Evolutionary conservation across 441 rosid genomes (phyloP).

Genomic region (Syzygium syzygioides): DNA sequence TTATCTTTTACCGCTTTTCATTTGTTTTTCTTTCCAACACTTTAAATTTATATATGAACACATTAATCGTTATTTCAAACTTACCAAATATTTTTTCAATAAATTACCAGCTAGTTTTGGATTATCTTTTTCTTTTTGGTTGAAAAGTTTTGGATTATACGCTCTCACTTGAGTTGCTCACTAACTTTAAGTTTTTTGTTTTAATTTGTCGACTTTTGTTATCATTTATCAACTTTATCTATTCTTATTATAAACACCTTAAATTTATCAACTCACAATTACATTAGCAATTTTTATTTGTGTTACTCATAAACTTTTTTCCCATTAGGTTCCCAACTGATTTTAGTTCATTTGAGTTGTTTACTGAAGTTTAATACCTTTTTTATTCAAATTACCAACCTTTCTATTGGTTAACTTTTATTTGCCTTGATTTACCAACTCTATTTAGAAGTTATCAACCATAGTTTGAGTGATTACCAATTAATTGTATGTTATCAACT

Average conservation of each 20-base stretch:
- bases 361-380: background rate
- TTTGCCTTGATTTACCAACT: background rate
- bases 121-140: background rate
- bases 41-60: background rate
- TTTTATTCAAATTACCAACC: background rate
- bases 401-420: background rate
- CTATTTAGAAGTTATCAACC: background rate
- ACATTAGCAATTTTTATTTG: background rate
- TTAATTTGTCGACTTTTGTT: too few species aligned
- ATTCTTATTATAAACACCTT: too few species aligned
- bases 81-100: constrained; percentile 22
- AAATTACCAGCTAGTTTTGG: background rate
- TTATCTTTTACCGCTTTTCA: background rate
- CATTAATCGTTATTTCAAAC: background rate
- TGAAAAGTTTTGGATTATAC: too few species aligned
- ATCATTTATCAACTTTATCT: background rate
- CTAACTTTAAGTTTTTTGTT: background rate
- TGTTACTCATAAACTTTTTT: background rate
- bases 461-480: background rate
- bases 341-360: background rate
- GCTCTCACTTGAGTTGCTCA: background rate
- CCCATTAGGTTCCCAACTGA: background rate
- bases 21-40: background rate
- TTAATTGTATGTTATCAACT: background rate
- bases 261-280: background rate